phyloP scores from a whole-genome alignment of 306 rosid genomes.

The Myrica gale region DNA sequence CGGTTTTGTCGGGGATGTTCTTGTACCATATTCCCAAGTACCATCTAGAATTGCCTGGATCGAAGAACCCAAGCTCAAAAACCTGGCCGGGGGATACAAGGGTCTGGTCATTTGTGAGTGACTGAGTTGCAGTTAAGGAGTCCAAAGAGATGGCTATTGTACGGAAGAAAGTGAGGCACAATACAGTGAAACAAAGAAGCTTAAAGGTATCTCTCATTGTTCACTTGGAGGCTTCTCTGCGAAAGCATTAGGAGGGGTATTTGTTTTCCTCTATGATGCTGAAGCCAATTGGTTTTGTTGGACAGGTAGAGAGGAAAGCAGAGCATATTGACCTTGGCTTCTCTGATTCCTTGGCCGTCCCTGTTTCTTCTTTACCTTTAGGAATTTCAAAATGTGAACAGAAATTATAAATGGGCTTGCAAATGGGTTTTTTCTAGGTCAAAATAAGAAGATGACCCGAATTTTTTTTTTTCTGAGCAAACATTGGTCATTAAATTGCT shows the following conservation, averaged over 20 bases:
- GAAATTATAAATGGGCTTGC: background rate
- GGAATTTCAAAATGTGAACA: background rate
- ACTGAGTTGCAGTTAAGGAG: conserved; percentile 36
- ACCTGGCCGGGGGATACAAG: background rate
- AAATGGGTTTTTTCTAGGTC: background rate
- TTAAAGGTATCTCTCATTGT: conserved; percentile 38
- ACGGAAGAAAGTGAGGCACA: conserved; percentile 27
- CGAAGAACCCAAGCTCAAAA: background rate
- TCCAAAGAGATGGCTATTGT: conserved; percentile 31
- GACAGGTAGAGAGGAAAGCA: conserved; percentile 9
- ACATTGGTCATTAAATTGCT: no score
- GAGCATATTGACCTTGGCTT: conserved; percentile 19
- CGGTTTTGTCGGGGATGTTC: background rate
- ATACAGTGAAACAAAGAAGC: conserved; percentile 23
- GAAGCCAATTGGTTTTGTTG: conserved; percentile 26
- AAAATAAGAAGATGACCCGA: background rate
- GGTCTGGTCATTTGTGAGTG: background rate
- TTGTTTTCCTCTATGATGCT: conserved; percentile 16
- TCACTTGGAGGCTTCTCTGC: conserved; percentile 10
- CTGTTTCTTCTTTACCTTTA: conserved; percentile 4
- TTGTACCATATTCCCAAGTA: conserved; percentile 4
- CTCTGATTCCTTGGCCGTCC: conserved; percentile 8
- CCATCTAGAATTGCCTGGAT: background rate
- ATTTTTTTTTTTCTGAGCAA: no score
- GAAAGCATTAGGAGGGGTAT: conserved; percentile 5